These are phyloP conservation scores for Sequoiadendron giganteum DNA, from an alignment of 75 land plant genomes.

Conservation along the genomic window DNA sequence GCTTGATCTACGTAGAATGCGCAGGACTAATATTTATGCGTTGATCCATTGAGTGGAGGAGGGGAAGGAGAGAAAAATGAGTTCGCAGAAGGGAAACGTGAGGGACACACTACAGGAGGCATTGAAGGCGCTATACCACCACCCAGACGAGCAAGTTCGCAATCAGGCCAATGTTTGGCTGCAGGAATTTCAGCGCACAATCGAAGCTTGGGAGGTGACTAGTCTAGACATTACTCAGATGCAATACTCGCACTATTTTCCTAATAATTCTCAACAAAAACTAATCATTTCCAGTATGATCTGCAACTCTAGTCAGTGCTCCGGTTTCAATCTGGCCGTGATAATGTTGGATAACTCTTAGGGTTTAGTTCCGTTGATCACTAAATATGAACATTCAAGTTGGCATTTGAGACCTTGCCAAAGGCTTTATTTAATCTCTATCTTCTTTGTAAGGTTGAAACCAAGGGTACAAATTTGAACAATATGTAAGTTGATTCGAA, in stretches of 20 bases:
- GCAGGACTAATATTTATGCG: no score
- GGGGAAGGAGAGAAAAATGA: neutral
- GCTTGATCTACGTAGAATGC: no score
- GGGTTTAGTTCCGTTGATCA: neutral
- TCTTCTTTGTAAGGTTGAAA: neutral
- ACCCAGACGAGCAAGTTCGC: slow-evolving; percentile 77
- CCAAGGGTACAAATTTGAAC: neutral
- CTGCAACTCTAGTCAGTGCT: neutral
- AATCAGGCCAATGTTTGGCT: slow-evolving; percentile 92
- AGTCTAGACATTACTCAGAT: neutral
- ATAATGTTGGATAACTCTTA: neutral
- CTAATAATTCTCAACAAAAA: neutral
- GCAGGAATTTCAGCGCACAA: slow-evolving; percentile 87
- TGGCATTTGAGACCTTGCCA: neutral
- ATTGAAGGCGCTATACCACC: slow-evolving; percentile 89
- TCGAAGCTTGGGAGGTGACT: slow-evolving; percentile 94
- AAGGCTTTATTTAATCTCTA: neutral
- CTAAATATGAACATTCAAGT: neutral
- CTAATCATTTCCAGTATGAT: neutral
- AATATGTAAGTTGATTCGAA: neutral
- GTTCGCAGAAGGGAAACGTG: slow-evolving; percentile 1
- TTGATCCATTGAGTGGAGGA: neutral
- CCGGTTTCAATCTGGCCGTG: neutral
- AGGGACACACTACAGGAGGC: slow-evolving; percentile 77
- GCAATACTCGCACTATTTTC: neutral